Percentiles rank a stretch among this genome's conserved stretches.
These are phyloP conservation scores for Pseudophaeomoniella oleicola DNA, from an alignment of 2,329 filamentous ascomycete genomes.

Conservation along the genomic window DNA sequence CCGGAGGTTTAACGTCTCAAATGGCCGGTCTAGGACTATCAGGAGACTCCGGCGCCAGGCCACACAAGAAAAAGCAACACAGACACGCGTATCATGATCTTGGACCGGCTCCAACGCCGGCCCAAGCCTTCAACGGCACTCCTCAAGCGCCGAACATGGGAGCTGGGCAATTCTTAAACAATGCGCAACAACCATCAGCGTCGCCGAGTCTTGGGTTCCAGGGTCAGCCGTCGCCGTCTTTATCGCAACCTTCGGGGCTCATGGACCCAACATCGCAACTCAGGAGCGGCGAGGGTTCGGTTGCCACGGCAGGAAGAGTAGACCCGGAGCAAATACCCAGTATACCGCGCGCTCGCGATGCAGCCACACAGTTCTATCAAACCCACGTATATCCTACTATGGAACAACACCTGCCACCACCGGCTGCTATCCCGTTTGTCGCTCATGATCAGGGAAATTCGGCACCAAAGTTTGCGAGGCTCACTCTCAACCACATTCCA, in stretches of 20 bases:
- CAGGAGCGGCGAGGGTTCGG: conserved; percentile 35
- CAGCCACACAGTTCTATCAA: conserved; percentile 69
- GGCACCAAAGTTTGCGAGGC: conserved; percentile 80
- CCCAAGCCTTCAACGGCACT: conserved; percentile 56
- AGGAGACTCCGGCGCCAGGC: conserved; percentile 30
- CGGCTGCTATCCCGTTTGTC: conserved; percentile 75
- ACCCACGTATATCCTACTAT: conserved; percentile 87
- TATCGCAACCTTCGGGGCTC: conserved; percentile 3
- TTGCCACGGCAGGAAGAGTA: conserved; percentile 58
- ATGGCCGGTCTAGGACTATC: conserved; percentile 65
- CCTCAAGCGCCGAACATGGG: conserved; percentile 42
- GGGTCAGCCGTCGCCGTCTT: conserved; percentile 3
- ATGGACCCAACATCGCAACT: conserved; percentile 23
- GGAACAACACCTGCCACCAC: conserved; percentile 82
- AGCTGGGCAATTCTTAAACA: conserved; percentile 46
- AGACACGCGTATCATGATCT: conserved; percentile 84
- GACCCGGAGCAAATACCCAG: conserved; percentile 89
- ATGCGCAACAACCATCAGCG: conserved; percentile 21
- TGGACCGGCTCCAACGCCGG: conserved; percentile 53
- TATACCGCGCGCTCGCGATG: conserved; percentile 71
- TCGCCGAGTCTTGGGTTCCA: conserved; percentile 15
- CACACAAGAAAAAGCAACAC: conserved; percentile 71
- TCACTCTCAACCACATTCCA: conserved; percentile 90
- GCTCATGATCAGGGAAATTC: conserved; percentile 95
- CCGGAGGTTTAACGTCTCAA: conserved; percentile 41